phyloP scores from a whole-genome alignment of 768 basidiomycete genomes.

The Albatrellus ellisii region DNA sequence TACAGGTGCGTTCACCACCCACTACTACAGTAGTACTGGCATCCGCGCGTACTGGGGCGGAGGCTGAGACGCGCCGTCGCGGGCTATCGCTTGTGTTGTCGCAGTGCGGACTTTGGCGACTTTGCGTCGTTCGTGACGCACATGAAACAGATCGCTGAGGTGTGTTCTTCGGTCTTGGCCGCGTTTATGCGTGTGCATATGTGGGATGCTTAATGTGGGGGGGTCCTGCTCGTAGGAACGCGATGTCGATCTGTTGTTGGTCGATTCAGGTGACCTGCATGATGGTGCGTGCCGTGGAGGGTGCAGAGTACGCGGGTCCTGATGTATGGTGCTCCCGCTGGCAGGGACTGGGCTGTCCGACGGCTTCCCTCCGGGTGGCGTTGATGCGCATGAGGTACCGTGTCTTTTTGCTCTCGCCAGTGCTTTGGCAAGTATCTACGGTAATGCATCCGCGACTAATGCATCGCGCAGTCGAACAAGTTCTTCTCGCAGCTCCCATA shows the following conservation, averaged over 20 bases:
- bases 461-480: conserved; percentile 47
- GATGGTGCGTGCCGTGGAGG: conserved; percentile 42
- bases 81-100: neutral
- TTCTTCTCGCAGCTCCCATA: conserved; percentile 65
- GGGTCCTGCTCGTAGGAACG: conserved; percentile 27
- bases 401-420: neutral
- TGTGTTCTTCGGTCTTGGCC: conserved; percentile 12
- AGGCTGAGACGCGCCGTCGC: too few relatives aligned
- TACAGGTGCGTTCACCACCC: conserved; percentile 64
- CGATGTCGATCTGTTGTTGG: conserved; percentile 71
- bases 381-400: conserved; percentile 57
- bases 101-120: conserved; percentile 58
- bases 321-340: too few relatives aligned
- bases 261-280: conserved; percentile 73
- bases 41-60: too few relatives aligned
- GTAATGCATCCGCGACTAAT: neutral
- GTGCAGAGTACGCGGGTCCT: too few relatives aligned
- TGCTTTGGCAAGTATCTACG: neutral
- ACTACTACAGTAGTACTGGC: conserved; percentile 57
- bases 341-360: conserved; percentile 67
- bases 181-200: conserved; percentile 5
- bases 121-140: conserved; percentile 78
- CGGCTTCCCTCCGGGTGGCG: conserved; percentile 54
- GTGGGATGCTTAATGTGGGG: neutral
- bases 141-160: conserved; percentile 64